Evolutionary conservation across 805 yeast genomes (phyloP).

Genomic region (Suhomyces sp.): DNA sequence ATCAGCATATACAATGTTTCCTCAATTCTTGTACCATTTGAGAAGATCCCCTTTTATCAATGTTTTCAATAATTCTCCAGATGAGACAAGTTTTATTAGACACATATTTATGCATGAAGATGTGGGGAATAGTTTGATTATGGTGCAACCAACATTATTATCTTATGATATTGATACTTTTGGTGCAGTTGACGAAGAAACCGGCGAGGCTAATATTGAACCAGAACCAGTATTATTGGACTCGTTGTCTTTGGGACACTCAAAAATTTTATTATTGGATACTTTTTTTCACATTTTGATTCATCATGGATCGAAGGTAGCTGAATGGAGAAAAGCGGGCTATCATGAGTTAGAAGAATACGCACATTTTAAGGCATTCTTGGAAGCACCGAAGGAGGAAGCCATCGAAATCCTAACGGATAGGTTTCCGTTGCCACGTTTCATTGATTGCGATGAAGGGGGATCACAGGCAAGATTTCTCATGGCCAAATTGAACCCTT

Average conservation of each 20-base stretch:
- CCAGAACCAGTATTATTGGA: constrained; percentile 66
- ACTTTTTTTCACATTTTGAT: constrained; percentile 70
- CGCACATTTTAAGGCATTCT: constrained; percentile 55
- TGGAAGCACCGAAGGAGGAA: constrained; percentile 61
- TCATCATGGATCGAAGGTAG: constrained; percentile 64
- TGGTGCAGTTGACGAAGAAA: constrained; percentile 32
- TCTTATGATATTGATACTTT: constrained; percentile 50
- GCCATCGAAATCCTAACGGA: constrained; percentile 65
- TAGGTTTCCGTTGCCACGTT: constrained; percentile 70
- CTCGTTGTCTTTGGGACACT: constrained; percentile 59
- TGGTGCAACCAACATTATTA: constrained; percentile 70
- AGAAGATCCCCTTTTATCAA: constrained; percentile 65
- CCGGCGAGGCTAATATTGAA: constrained; percentile 37
- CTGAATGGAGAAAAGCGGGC: constrained; percentile 64
- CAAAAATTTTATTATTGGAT: constrained; percentile 57
- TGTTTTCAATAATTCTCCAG: constrained; percentile 70
- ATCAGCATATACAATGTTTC: constrained; percentile 51
- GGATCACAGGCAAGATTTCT: constrained; percentile 74
- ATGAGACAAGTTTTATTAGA: constrained; percentile 65
- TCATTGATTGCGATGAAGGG: constrained; percentile 72
- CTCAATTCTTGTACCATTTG: constrained; percentile 67
- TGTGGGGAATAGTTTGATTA: constrained; percentile 55
- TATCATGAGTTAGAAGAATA: constrained; percentile 64
- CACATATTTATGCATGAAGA: constrained; percentile 65
- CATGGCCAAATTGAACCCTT: constrained; percentile 68